Percentiles rank a stretch among this genome's conserved stretches.
Conservation (phyloP, 345 rosid genomes). For the Eucalyptus sp. region DNA sequence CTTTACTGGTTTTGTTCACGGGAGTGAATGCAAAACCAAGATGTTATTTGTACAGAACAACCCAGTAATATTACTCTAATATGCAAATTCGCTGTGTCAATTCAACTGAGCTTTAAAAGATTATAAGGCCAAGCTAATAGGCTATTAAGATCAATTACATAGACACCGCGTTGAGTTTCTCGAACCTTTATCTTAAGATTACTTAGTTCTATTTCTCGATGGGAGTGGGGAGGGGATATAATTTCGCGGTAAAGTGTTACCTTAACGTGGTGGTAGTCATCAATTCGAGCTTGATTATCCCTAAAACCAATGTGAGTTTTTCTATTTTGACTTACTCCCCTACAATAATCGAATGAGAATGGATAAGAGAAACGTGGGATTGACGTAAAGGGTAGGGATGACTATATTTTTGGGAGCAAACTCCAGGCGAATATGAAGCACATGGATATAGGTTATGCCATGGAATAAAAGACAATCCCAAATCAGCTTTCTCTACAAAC, state of each 20-base stretch:
- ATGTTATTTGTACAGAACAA: too few species aligned
- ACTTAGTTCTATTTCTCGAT: too few species aligned
- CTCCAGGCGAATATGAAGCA: background rate
- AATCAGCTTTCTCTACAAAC: background rate
- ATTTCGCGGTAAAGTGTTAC: fast-evolving
- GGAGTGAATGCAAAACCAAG: too few species aligned
- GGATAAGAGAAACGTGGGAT: too few species aligned
- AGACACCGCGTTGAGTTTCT: background rate
- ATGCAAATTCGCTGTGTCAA: background rate
- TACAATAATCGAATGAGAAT: too few species aligned
- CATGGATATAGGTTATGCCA: background rate
- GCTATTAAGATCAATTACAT: background rate
- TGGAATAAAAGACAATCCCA: background rate
- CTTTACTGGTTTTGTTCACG: background rate
- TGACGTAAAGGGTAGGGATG: too few species aligned
- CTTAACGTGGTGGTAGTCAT: too few species aligned
- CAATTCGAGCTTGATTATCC: too few species aligned
- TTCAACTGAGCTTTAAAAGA: background rate
- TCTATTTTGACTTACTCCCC: too few species aligned
- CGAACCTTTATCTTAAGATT: too few species aligned
- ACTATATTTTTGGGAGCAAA: background rate
- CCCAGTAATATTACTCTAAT: background rate
- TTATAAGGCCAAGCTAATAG: background rate
- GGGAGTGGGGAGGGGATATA: too few species aligned
- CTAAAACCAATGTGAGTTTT: too few species aligned